These are phyloP conservation scores for Eurotiales sp. DNA, from an alignment of 2,329 filamentous ascomycete genomes.

Conservation along the genomic window DNA sequence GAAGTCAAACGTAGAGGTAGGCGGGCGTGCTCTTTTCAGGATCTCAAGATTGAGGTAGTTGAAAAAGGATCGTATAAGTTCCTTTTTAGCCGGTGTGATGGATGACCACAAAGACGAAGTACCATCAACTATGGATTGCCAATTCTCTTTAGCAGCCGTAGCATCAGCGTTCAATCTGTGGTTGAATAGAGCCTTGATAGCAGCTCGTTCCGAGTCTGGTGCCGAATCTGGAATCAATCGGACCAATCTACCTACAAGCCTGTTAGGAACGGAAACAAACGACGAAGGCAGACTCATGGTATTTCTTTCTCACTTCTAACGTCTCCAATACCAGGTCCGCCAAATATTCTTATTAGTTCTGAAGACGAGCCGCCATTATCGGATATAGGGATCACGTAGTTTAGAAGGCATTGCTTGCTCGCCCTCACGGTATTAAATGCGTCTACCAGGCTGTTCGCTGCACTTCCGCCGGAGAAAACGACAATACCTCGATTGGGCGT, in stretches of 20 bases:
- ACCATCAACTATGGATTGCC: slow-evolving; percentile 84
- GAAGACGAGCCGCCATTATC: slow-evolving; percentile 95
- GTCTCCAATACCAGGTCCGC: slow-evolving; percentile 81
- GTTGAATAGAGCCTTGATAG: slow-evolving; percentile 83
- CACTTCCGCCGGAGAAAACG: slow-evolving; percentile 87
- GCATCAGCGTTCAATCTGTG: slow-evolving; percentile 68
- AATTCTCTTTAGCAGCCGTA: slow-evolving; percentile 66
- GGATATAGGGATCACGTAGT: slow-evolving; percentile 89
- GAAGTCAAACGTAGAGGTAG: slow-evolving; percentile 72
- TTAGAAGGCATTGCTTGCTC: slow-evolving; percentile 64
- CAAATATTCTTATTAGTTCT: slow-evolving; percentile 90
- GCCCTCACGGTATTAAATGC: slow-evolving; percentile 69
- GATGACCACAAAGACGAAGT: slow-evolving; percentile 70
- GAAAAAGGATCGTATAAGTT: slow-evolving; percentile 72
- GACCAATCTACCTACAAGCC: slow-evolving; percentile 68
- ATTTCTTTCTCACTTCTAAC: slow-evolving; percentile 58
- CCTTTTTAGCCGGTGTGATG: slow-evolving; percentile 67
- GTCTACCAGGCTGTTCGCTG: slow-evolving; percentile 91
- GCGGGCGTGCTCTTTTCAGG: slow-evolving; percentile 66
- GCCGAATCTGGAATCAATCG: slow-evolving; percentile 73
- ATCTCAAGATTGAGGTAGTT: slow-evolving; percentile 75
- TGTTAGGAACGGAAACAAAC: neutral
- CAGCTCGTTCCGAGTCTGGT: slow-evolving; percentile 61
- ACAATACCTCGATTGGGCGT: slow-evolving; percentile 57
- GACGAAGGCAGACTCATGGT: too few species aligned